Evolutionary conservation across 495 filamentous ascomycete genomes (phyloP).

Genomic region (Acidomyces sp.): DNA sequence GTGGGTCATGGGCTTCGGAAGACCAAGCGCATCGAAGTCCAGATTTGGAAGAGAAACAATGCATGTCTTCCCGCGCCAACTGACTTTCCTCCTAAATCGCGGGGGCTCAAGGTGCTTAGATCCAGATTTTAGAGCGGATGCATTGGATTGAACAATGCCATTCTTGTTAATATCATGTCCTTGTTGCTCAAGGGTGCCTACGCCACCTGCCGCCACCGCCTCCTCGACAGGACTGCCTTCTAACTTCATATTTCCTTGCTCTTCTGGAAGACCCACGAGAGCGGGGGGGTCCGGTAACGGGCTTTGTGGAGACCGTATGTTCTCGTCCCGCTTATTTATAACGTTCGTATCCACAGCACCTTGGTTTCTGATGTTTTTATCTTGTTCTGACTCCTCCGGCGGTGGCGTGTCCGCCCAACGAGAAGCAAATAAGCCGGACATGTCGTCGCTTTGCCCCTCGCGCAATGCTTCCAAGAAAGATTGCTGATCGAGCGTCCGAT

Average conservation of each 20-base stretch:
- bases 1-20: constrained; percentile 45
- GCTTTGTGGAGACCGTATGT: not conserved
- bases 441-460: constrained; percentile 7
- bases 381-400: not conserved
- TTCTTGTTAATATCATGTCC: not conserved
- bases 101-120: constrained; percentile 1
- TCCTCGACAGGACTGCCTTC: not conserved
- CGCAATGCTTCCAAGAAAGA: constrained; percentile 27
- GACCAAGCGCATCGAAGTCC: constrained; percentile 17
- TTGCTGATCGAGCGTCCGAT: constrained; percentile 28
- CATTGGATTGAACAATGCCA: not conserved
- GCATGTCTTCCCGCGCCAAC: constrained; percentile 26
- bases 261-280: not conserved
- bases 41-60: constrained; percentile 22
- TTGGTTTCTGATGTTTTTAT: not conserved
- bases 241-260: too few relatives aligned
- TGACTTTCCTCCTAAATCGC: constrained; percentile 24
- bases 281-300: not conserved
- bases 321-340: too few relatives aligned
- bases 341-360: not conserved
- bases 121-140: not conserved
- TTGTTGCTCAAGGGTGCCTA: not conserved
- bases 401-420: constrained; percentile 16
- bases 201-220: not conserved
- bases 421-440: constrained; percentile 15